phyloP scores from a whole-genome alignment of 768 basidiomycete genomes.

The Phlebiopsis gigantea region DNA sequence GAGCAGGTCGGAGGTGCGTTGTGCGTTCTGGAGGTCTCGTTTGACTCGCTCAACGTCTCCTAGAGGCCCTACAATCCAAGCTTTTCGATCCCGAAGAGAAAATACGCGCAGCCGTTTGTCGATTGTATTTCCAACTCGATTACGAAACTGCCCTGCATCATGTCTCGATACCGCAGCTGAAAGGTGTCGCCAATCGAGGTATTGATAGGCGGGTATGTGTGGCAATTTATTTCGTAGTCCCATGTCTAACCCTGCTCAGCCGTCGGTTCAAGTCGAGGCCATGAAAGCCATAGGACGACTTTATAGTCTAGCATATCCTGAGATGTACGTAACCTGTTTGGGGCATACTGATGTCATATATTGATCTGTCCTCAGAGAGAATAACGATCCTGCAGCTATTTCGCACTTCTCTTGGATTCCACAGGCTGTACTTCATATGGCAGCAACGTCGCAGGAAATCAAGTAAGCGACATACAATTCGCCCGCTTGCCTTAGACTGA shows the following conservation, averaged over 20 bases:
- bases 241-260: conserved; percentile 27
- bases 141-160: conserved; percentile 89
- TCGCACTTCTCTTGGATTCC: conserved; percentile 94
- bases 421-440: conserved; percentile 55
- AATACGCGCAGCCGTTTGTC: conserved; percentile 81
- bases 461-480: conserved; percentile 37
- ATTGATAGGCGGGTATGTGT: conserved; percentile 77
- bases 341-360: background rate
- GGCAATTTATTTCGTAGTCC: background rate
- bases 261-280: conserved; percentile 67
- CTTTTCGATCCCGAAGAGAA: conserved; percentile 87
- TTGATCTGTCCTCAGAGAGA: conserved; percentile 51
- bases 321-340: conserved; percentile 60
- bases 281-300: conserved; percentile 70
- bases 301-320: conserved; percentile 77
- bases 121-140: conserved; percentile 75
- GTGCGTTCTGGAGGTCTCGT: background rate
- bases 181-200: conserved; percentile 62
- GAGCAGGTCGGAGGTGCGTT: conserved; percentile 64
- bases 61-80: conserved; percentile 36
- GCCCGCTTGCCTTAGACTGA: background rate
- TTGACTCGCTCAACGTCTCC: conserved; percentile 2
- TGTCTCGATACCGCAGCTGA: conserved; percentile 58
- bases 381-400: conserved; percentile 65
- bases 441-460: conserved; percentile 47